Conservation (phyloP, 495 filamentous ascomycete genomes). For the Podospora pseudoanserina region DNA sequence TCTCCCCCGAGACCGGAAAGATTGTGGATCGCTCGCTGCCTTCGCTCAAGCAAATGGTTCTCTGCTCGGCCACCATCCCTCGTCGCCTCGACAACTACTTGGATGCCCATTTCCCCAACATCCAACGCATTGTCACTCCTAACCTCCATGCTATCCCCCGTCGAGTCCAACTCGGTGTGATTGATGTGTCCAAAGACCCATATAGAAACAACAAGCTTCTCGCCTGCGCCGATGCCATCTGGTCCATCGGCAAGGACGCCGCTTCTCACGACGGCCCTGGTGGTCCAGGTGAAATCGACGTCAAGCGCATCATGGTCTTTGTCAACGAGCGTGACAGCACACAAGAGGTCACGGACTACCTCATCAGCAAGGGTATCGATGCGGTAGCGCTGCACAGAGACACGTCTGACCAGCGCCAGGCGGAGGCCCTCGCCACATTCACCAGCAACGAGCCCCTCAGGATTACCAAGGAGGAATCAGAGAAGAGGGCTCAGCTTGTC, state of each 20-base stretch:
- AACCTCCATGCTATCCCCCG: constrained; percentile 95
- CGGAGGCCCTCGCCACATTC: constrained; percentile 72
- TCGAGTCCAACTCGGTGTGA: constrained; percentile 87
- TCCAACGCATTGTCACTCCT: constrained; percentile 81
- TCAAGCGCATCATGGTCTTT: constrained; percentile 90
- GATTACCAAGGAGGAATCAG: constrained; percentile 22
- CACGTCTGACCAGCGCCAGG: constrained; percentile 64
- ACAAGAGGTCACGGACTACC: constrained; percentile 72
- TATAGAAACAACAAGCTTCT: constrained; percentile 87
- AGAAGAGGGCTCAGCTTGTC: constrained; percentile 15
- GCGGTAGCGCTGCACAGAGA: constrained; percentile 80
- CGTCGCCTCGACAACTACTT: constrained; percentile 79
- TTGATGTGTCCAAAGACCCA: constrained; percentile 83
- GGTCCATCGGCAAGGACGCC: constrained; percentile 81
- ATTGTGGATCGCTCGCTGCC: constrained; percentile 74
- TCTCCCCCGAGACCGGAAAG: constrained; percentile 72
- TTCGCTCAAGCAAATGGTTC: constrained; percentile 80
- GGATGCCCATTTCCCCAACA: constrained; percentile 73
- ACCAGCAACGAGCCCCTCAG: constrained; percentile 53
- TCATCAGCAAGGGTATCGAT: constrained; percentile 80
- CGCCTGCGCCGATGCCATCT: constrained; percentile 91
- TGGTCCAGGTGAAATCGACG: constrained; percentile 44
- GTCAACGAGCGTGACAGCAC: constrained; percentile 96
- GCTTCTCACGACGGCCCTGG: constrained; percentile 47
- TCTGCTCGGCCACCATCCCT: constrained; percentile 96